A percentile compares a stretch with the other conserved stretches of the same genome.
These are phyloP conservation scores for Ilyonectria robusta DNA, from an alignment of 2,329 filamentous ascomycete species.

Conservation along the genomic window DNA sequence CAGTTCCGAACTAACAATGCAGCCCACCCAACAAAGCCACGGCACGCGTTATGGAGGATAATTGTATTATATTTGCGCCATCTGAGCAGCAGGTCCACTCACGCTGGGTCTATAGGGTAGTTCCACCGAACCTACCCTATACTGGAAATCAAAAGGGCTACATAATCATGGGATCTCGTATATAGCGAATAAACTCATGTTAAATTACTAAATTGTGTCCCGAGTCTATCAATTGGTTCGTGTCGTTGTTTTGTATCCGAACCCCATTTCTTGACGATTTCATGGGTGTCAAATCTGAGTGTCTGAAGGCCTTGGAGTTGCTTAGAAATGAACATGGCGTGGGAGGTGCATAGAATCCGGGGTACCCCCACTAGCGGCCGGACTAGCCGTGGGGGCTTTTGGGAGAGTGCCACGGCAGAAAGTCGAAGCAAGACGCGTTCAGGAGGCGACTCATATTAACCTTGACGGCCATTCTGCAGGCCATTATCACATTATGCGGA, in stretches of 20 bases:
- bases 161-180: constrained; percentile 13
- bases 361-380: constrained; percentile 18
- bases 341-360: constrained; percentile 18
- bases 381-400: constrained; percentile 3
- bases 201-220: background rate
- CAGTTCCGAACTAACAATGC: constrained; percentile 17
- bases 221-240: background rate
- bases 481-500: constrained; percentile 61
- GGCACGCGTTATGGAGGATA: background rate
- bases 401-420: constrained; percentile 16
- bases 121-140: constrained; percentile 16
- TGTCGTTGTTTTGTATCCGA: background rate
- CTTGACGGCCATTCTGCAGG: constrained; percentile 9
- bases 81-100: background rate
- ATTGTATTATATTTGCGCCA: constrained; percentile 12
- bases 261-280: background rate
- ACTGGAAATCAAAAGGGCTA: background rate
- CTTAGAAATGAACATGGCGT: constrained; percentile 22
- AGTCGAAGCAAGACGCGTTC: constrained; percentile 17
- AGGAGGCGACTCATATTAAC: constrained; percentile 5
- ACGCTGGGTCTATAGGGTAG: background rate
- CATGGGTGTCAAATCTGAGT: background rate
- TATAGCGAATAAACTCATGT: background rate
- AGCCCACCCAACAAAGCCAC: constrained; percentile 9
- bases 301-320: background rate